Evolutionary conservation across 2,329 filamentous ascomycete genomes (phyloP), one percentile per base, ranked within the genome.

Genomic region (Alternaria alternata): DNA sequence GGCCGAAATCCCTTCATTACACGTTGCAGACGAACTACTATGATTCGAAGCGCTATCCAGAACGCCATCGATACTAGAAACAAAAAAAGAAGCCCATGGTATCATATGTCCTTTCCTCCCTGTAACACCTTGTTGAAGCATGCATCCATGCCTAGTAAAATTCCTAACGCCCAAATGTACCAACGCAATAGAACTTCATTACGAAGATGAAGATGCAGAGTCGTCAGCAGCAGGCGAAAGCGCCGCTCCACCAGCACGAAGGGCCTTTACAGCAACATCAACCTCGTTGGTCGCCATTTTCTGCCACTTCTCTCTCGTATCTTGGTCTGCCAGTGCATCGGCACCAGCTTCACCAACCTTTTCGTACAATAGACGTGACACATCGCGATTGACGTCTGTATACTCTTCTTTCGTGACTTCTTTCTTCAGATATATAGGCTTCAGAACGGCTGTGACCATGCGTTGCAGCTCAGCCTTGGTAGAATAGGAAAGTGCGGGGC

Each of bases 371-470:
- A 90, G 91, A 59, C 93, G 90, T 42, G 93, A 97, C 34, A 98
- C 89, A 61, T 91, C 90, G 63, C 93, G 89, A 75, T 98, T 98
- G 79, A 98, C 97, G 57, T 88, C 88, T 3, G 92, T 94, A 77
- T 96, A 99, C 78, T 97, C 91, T 61, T 97, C 92, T 68, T 93
- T 92, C 18, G 89, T 93, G 63, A 98, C 86, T 64, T 90, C 87
- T 69, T 91, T 89, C 42, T 90, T 90, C 63, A 89, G 87, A 83
- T 94, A 98, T 66, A 93, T 87, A 32, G 94, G 93, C 68, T 92
- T 91, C 43, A 99, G 83, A 6, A 91, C 92, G 42, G 86, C 83
- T 65, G 92, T 91, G 68, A 98, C 95, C 80, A 98, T 93, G 68
- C 89, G 89, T 75, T 93, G 94, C 65, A 99, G 91, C 73, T 89